A percentile compares a stretch with the other conserved stretches of the same genome.
Evolutionary conservation across 805 yeast genomes (phyloP).

Genomic region (Candida maesae): DNA sequence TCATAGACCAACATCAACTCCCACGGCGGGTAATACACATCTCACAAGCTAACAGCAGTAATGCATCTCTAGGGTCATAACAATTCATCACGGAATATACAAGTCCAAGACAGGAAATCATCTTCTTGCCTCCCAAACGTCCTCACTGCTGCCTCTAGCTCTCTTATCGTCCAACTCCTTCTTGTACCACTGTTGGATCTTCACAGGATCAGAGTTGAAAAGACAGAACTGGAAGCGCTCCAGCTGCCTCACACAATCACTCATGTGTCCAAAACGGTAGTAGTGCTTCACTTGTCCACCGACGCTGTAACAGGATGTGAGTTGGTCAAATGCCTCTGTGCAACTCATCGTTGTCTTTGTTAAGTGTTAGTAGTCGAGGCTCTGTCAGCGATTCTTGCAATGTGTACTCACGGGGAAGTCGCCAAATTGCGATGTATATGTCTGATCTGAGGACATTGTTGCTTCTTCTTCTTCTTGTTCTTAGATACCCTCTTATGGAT

Average conservation of each 20-base stretch:
- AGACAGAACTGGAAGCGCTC: constrained; percentile 81
- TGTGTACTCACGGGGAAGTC: constrained; percentile 24
- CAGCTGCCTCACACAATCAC: constrained; percentile 64
- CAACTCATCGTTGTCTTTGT: constrained; percentile 55
- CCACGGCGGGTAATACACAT: too few species aligned
- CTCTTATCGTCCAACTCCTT: constrained; percentile 56
- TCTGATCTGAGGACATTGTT: not conserved
- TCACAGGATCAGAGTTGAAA: constrained; percentile 51
- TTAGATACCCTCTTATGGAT: not conserved
- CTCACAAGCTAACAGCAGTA: too few species aligned
- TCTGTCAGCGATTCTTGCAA: too few species aligned
- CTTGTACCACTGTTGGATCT: constrained; percentile 72
- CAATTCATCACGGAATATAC: not conserved
- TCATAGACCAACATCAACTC: too few species aligned
- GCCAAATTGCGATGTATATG: constrained; percentile 8
- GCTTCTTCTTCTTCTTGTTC: too few species aligned
- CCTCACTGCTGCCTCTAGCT: constrained; percentile 74
- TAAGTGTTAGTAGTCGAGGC: constrained; percentile 4
- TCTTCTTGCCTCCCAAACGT: constrained; percentile 60
- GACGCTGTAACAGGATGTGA: constrained; percentile 79
- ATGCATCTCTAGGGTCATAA: not conserved
- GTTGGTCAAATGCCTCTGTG: constrained; percentile 81
- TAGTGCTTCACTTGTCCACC: constrained; percentile 88
- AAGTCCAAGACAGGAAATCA: not conserved
- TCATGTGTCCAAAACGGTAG: constrained; percentile 78